Evolutionary conservation across 495 filamentous ascomycete species (phyloP).

Genomic region (Mycothermus thermophilus): DNA sequence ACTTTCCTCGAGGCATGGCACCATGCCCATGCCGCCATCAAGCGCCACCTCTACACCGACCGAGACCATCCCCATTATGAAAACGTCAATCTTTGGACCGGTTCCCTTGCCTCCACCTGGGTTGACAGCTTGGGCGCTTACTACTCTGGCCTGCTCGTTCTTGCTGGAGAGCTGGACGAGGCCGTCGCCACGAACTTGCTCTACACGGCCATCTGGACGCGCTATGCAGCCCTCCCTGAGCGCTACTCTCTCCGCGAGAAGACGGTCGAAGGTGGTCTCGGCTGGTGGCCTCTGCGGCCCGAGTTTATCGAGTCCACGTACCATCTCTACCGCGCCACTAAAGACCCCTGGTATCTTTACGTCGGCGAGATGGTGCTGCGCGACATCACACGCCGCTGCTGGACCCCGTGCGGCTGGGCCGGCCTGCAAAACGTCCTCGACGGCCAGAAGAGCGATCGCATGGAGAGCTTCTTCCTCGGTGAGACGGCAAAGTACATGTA

Average conservation of each 20-base stretch:
- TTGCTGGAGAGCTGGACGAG: conserved; percentile 80
- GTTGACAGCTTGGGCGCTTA: conserved; percentile 91
- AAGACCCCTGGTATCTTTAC: conserved; percentile 91
- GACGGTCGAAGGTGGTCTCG: conserved; percentile 69
- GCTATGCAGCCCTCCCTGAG: conserved; percentile 84
- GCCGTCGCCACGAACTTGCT: conserved; percentile 78
- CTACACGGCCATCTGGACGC: conserved; percentile 84
- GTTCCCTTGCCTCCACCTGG: conserved; percentile 69
- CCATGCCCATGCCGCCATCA: conserved; percentile 70
- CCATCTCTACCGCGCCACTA: conserved; percentile 82
- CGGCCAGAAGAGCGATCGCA: conserved; percentile 82
- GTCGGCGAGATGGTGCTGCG: conserved; percentile 89
- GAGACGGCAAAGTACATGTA: conserved; percentile 95
- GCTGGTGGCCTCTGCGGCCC: conserved; percentile 89
- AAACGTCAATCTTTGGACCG: conserved; percentile 77
- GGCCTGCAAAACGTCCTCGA: conserved; percentile 85
- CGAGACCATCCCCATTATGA: conserved; percentile 74
- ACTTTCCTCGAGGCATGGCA: conserved; percentile 77
- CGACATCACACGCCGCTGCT: conserved; percentile 80
- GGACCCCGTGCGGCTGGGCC: conserved; percentile 89
- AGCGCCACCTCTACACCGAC: conserved; percentile 68
- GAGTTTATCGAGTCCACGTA: conserved; percentile 96
- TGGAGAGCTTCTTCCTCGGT: conserved; percentile 98
- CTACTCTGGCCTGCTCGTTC: conserved; percentile 79
- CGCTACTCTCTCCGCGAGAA: conserved; percentile 83